Base-by-base conservation (phyloP, 306 rosid species). In the Oemleria cerasiformis region DNA sequence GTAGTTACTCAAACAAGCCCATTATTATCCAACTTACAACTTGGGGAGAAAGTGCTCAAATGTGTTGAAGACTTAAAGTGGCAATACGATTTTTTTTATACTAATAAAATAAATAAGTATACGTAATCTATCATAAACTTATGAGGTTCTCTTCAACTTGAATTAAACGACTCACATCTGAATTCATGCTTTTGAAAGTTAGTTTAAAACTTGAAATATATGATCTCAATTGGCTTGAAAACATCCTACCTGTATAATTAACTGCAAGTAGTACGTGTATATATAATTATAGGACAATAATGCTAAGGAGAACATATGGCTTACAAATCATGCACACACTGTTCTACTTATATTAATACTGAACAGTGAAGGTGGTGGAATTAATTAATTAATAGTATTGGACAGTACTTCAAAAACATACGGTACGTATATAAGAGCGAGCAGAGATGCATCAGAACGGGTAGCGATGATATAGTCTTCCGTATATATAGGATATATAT, bases 101-200 rank as follows among this genome's bases (percentile, higher is more conserved):
- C 49, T 6, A 51, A 68, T 63, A 72, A 74, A 73, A 69, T 15
- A 55, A 21, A 59, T 50, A 67, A 80, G 76, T 66, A 78, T 50
- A 70, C 67, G 50, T 70, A 56, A 66, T 73, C 45, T 85, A 68
- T 77, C 44, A 44, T 40, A 47, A 58, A 49, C 2, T 17, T 9
- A 9, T 73, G 69, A 78, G 71, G 73, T 76, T 79, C 82, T 70
- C 74, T 81, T 58, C 77, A 66, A 74, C 71, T 83, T 80, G 81
- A 74, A 25, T 25, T 25, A 78, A 78, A 63, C 78, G 77, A 78
- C 80, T 67, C 79, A 42, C 80, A n/a, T n/a, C 83, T 72, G 53
- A 58, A 79, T 81, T 75, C 65, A 44, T 71, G 83, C 82, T 17
- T 81, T 53, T 16, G 49, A 63, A 15, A 65, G 10, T 36, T 64